Base-by-base conservation (phyloP, 1,284 basidiomycete species). In the Inonotus obliquus region DNA sequence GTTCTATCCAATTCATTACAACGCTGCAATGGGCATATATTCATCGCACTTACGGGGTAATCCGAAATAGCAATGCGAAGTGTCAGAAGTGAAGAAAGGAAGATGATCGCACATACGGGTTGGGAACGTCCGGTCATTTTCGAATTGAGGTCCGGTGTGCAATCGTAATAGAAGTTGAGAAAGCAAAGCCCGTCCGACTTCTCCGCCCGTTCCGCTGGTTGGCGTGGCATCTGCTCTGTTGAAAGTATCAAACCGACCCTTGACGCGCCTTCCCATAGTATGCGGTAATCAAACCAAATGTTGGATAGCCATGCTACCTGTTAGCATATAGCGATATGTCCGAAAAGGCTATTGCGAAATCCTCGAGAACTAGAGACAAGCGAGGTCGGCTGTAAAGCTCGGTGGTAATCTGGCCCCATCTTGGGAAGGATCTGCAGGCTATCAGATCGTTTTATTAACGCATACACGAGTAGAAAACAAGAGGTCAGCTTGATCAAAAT, bases 111-210 rank as follows among this genome's bases (percentile, higher is more conserved):
- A 19, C 51, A 52, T 27, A 23, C 27, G 1, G 51, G 27, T 47
- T 39, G 32, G 5, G 11, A 52, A n/a, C 27, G 17, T 35, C 35
- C n/a, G 53, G 13, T 5, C 39, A 10, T 35, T 21, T 45, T n/a
- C 21, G 29, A n/a, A 27, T 17, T 35, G 25, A 45, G 55, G 13
- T 47, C 55, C 51, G 51, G 35, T 25, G 7, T 14, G n/a, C 5
- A 35, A 13, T 39, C 32, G 21, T 17, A 35, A 57, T 27, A 57
- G 44, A 47, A 35, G 29, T 27, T 11, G 44, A 47, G 41, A 29
- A 23, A 35, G 41, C 41, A 57, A 57, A 47, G 38, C 54, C 59
- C 59, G 59, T 54, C 59, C 59, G 59, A 54, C 39, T 27, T 54
- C 17, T 13, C 59, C 59, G 59, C 35, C 41, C 41, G 44, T 32